A percentile compares a stretch with the other conserved stretches of the same genome.
Conservation (phyloP, 257 asterid species). For the Capsicum rhomboideum region DNA sequence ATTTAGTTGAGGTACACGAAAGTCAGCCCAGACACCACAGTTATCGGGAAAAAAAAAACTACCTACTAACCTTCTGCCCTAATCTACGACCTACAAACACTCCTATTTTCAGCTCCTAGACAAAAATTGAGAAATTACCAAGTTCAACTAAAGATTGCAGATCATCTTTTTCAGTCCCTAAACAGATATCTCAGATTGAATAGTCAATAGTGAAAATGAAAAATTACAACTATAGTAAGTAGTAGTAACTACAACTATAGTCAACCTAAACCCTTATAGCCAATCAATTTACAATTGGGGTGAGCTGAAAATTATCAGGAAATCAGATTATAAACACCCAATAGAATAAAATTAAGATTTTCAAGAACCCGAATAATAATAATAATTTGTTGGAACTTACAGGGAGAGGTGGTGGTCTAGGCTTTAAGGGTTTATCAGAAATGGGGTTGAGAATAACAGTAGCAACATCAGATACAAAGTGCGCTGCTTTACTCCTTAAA, state of each 20-base stretch:
- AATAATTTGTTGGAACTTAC: slow-evolving; percentile 28
- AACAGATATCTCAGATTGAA: neutral
- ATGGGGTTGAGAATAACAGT: slow-evolving; percentile 77
- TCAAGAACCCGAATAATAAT: neutral
- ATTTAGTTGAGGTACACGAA: too few species aligned
- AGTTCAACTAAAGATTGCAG: neutral
- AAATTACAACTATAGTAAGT: too few species aligned
- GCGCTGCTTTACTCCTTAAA: slow-evolving; percentile 84
- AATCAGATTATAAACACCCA: neutral
- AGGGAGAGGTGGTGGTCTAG: slow-evolving; percentile 18
- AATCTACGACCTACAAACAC: too few species aligned
- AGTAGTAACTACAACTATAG: neutral
- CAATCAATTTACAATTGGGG: neutral
- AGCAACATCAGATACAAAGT: slow-evolving; percentile 87
- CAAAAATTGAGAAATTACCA: neutral
- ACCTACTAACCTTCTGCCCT: too few species aligned
- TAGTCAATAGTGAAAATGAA: too few species aligned
- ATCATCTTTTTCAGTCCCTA: neutral
- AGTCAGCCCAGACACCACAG: too few species aligned
- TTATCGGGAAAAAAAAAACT: too few species aligned
- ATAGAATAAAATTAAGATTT: neutral
- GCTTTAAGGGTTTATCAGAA: slow-evolving; percentile 63
- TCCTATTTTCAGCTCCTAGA: too few species aligned
- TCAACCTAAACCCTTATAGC: neutral
- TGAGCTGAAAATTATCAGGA: neutral